Percentiles rank a stretch among this genome's conserved stretches.
phyloP scores from a whole-genome alignment of 1,284 basidiomycete species.

The Lentinula novae-zelandiae region DNA sequence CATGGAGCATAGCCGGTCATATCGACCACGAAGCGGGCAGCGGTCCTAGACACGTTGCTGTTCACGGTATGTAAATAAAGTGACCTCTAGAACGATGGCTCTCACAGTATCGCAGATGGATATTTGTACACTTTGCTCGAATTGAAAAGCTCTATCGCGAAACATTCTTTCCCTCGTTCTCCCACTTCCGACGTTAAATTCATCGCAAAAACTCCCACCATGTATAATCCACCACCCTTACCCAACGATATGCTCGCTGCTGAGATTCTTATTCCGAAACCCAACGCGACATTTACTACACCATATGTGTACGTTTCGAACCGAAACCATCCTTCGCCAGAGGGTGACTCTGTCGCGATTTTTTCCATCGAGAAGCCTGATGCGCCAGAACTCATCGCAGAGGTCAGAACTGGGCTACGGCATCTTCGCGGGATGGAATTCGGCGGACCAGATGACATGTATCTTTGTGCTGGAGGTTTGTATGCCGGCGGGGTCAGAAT shows the following conservation, averaged over 20 bases:
- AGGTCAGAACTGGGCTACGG: conserved; percentile 47
- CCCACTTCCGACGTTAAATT: conserved; percentile 29
- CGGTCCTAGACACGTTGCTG: conserved; percentile 66
- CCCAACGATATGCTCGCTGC: conserved; percentile 48
- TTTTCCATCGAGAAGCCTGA: conserved; percentile 41
- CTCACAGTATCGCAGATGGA: conserved; percentile 33
- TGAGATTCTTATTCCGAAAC: conserved; percentile 51
- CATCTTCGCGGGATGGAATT: conserved; percentile 51
- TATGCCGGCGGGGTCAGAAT: conserved; percentile 48
- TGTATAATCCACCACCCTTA: conserved; percentile 38
- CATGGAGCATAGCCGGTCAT: conserved; percentile 42
- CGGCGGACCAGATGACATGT: conserved; percentile 45
- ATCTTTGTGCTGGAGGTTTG: conserved; percentile 45
- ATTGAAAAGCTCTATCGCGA: conserved; percentile 51
- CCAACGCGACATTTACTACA: conserved; percentile 38
- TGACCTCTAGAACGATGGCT: background rate
- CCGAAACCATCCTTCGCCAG: conserved; percentile 55
- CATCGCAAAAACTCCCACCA: conserved; percentile 40
- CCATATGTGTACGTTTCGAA: conserved; percentile 61
- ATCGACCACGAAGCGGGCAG: conserved; percentile 48
- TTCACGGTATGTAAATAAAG: conserved; percentile 44
- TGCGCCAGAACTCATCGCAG: conserved; percentile 39
- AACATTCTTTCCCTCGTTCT: conserved; percentile 34
- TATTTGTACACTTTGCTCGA: conserved; percentile 65
- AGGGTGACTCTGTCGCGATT: conserved; percentile 61